Evolutionary conservation across 192 early-diverging fungal genomes (phyloP), one percentile per base, ranked within the genome.

Genomic region (Coemansia sp.): DNA sequence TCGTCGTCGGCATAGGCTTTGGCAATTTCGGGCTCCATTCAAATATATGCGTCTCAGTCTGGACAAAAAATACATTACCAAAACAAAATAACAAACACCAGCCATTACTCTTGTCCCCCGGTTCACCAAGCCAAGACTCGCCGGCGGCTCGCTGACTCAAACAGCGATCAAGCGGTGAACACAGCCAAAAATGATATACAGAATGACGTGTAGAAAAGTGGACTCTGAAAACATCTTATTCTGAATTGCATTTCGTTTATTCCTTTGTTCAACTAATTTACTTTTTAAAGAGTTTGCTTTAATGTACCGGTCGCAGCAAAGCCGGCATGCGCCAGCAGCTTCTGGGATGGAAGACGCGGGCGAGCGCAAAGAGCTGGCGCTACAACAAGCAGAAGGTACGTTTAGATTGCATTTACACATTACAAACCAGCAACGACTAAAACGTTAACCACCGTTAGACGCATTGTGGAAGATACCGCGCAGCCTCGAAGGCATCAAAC

Each of bases 381-480:
- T 82, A 12, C 67, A 67, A 17, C 67, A 76, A 45, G 80, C 80
- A 1, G 80, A 82, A 71, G 73, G 80, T 73, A 77, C 31, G 25
- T 26, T 23, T 17, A 49, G 47, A 49, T 19, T 2, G 16, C 47
- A 19, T 8, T 19, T 21, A 17, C 47, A 49, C 6, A 17, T 17
- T n/a, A 19, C 47, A 49, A 21, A 16, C 17, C 16, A 49, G 17
- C 9, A 39, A 35, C 35, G 12, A 29, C 38, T 29, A 67, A 27
- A 21, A 0, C 22, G 1, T 26, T 9, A 23, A 23, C 25, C 3
- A 5, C 29, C 12, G 1, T 8, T 75, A 81, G 72, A 81, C 68
- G 72, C 74, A 17, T 51, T 75, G 7, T 81, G 79, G 72, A 70
- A 81, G 66, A 70, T 81, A 49, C 79, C 79, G 47, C 74, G 74